These are phyloP conservation scores for Trypanosoma melophagium DNA, from an alignment of 208 protist genomes.

Conservation along the genomic window DNA sequence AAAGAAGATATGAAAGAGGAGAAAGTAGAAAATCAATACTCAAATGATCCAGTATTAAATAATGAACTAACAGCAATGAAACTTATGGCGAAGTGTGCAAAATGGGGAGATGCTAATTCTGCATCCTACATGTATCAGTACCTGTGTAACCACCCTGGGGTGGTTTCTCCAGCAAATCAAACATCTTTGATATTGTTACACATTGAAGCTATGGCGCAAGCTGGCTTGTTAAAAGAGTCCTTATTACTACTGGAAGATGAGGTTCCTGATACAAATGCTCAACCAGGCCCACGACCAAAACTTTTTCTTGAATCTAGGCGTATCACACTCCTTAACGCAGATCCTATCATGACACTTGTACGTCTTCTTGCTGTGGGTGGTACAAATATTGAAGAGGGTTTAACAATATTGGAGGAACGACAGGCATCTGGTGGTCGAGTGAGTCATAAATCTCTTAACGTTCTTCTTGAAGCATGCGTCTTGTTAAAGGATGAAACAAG, in stretches of 20 bases:
- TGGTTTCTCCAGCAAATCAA: slow-evolving; percentile 45
- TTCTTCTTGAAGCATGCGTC: slow-evolving; percentile 71
- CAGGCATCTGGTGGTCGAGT: slow-evolving; percentile 24
- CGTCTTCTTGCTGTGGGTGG: slow-evolving; percentile 27
- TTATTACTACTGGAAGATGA: slow-evolving; percentile 54
- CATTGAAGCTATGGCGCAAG: slow-evolving; percentile 45
- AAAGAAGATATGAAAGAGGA: not conserved
- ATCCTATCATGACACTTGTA: slow-evolving; percentile 62
- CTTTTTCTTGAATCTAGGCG: slow-evolving; percentile 48
- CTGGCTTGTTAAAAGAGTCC: slow-evolving; percentile 40
- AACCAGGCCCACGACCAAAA: slow-evolving; percentile 52
- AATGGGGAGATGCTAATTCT: slow-evolving; percentile 48
- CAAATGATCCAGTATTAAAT: slow-evolving; percentile 44
- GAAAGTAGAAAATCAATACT: not conserved
- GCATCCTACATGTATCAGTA: slow-evolving; percentile 49
- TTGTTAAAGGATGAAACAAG: slow-evolving; percentile 31
- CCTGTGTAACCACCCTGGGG: slow-evolving; percentile 23
- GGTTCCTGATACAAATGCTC: slow-evolving; percentile 32
- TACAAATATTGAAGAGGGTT: slow-evolving; percentile 25
- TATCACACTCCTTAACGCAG: slow-evolving; percentile 49
- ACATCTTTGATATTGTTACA: slow-evolving; percentile 41
- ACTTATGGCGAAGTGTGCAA: slow-evolving; percentile 79
- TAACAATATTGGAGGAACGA: slow-evolving; percentile 28
- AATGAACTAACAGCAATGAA: slow-evolving; percentile 72
- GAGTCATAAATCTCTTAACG: slow-evolving; percentile 51